These are phyloP conservation scores for Neoarthrinium moseri DNA, from an alignment of 2,329 filamentous ascomycete species.

Conservation along the genomic window DNA sequence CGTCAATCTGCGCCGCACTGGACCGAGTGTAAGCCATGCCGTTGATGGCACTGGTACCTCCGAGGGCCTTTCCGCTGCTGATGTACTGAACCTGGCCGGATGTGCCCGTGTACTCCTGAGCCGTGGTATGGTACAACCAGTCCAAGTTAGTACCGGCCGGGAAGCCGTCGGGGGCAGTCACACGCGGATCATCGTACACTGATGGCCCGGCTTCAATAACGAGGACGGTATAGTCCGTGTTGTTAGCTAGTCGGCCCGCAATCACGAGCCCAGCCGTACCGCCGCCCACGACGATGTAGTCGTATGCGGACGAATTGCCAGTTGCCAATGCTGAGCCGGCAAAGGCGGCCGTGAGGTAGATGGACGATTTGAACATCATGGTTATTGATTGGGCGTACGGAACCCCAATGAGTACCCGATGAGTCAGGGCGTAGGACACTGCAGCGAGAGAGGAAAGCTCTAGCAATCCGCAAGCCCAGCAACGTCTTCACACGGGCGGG, in stretches of 20 bases:
- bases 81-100: conserved; percentile 2
- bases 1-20: conserved; percentile 32
- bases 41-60: conserved; percentile 10
- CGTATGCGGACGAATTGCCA: too few relatives aligned
- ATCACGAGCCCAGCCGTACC: conserved; percentile 1
- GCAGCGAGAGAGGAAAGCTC: too few relatives aligned
- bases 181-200: conserved; percentile 7
- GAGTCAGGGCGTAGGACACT: too few relatives aligned
- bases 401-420: too few relatives aligned
- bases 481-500: too few relatives aligned
- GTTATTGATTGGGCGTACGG: too few relatives aligned
- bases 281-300: conserved; percentile 7
- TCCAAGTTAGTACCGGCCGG: conserved; percentile 10
- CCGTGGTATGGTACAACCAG: conserved; percentile 4
- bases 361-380: too few relatives aligned
- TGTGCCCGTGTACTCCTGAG: conserved; percentile 6
- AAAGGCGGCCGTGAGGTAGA: too few relatives aligned
- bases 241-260: background rate
- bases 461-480: too few relatives aligned
- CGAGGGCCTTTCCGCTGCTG: conserved; percentile 9
- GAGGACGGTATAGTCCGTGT: conserved; percentile 1
- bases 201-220: conserved; percentile 10
- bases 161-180: conserved; percentile 7
- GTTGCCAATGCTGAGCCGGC: too few relatives aligned
- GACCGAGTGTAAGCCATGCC: conserved; percentile 33